phyloP scores from a whole-genome alignment of 2,329 filamentous ascomycete species.

The Aphanoascus verrucosus region DNA sequence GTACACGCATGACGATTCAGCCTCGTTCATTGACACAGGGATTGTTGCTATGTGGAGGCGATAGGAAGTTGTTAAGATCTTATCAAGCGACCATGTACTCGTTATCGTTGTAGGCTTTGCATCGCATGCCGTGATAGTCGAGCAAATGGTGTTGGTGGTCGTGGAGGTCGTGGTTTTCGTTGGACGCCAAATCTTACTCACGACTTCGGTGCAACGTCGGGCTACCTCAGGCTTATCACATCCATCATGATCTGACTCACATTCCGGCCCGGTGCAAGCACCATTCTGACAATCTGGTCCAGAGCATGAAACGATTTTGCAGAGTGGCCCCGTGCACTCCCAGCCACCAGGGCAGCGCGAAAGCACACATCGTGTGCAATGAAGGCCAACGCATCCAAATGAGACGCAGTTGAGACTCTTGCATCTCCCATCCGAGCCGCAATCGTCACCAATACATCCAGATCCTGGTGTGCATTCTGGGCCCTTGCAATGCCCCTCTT shows the following conservation, averaged over 20 bases:
- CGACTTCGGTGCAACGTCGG: conserved; percentile 5
- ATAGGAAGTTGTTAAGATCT: neutral
- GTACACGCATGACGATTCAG: neutral
- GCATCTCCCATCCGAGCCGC: neutral
- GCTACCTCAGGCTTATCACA: conserved; percentile 5
- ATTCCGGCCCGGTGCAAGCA: neutral
- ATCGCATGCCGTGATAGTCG: conserved; percentile 2
- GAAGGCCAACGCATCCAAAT: conserved; percentile 4
- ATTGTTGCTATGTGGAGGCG: neutral
- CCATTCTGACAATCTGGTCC: conserved; percentile 2
- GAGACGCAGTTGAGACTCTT: neutral
- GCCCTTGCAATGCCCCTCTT: neutral
- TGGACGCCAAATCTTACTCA: conserved; percentile 3
- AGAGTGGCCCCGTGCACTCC: neutral
- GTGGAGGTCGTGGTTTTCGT: neutral
- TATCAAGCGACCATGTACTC: neutral
- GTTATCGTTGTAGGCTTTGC: neutral
- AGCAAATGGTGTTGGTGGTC: neutral
- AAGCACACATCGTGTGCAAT: neutral
- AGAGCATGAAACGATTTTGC: neutral
- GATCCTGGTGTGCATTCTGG: neutral
- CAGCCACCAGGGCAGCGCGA: neutral
- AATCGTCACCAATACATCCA: neutral
- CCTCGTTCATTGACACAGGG: neutral
- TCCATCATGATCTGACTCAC: neutral